A percentile compares a stretch with the other conserved stretches of the same genome.
phyloP scores from a whole-genome alignment of 169 alveolate genomes.

The Plasmodium inui region DNA sequence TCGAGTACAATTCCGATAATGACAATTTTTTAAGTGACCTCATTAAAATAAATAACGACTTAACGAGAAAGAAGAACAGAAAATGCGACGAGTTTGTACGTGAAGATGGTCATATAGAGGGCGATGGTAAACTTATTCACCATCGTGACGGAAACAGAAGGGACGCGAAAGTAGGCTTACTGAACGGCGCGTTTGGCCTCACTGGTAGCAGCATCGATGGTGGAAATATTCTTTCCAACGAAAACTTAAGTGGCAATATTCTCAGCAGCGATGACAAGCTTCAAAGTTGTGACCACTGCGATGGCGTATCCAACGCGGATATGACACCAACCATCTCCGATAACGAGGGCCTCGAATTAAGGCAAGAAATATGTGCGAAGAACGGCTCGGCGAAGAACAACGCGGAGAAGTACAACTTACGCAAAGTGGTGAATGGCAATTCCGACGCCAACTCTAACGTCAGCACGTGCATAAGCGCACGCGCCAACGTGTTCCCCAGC shows the following conservation, averaged over 20 bases:
- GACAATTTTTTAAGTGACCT: conserved; percentile 9
- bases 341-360: neutral
- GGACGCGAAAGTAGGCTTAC: neutral
- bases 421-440: neutral
- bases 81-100: neutral
- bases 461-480: neutral
- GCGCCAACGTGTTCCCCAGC: neutral
- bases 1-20: neutral
- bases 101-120: neutral
- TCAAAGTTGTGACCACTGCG: neutral
- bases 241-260: neutral
- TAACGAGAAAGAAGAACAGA: neutral
- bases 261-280: neutral
- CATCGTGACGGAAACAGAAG: neutral
- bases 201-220: neutral
- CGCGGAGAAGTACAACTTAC: neutral
- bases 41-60: conserved; percentile 20
- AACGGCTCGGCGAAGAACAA: neutral
- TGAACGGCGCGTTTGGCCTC: neutral
- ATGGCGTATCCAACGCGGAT: neutral
- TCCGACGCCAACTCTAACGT: neutral
- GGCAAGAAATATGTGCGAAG: neutral
- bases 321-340: neutral
- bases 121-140: neutral
- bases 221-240: neutral